Conservation (phyloP, 176 grass and related monocot genomes). For the Microstegium vimineum region DNA sequence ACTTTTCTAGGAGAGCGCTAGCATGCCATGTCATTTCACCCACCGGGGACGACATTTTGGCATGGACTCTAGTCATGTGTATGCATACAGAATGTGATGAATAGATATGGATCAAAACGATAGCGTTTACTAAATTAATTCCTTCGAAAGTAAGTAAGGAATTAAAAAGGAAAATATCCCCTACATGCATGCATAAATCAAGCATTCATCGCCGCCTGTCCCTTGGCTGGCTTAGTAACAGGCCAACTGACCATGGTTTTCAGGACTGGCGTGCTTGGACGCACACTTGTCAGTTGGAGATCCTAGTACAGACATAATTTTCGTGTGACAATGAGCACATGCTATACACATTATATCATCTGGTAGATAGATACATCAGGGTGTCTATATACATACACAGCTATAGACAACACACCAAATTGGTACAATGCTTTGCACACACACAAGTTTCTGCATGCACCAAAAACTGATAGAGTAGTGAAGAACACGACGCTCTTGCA, state of each 20-base stretch:
- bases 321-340: neutral
- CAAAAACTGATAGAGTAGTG: neutral
- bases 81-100: neutral
- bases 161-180: neutral
- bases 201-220: neutral
- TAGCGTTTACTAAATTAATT: neutral
- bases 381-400: neutral
- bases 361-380: neutral
- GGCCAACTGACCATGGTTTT: neutral
- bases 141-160: neutral
- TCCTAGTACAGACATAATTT: too few relatives aligned
- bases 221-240: neutral
- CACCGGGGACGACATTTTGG: too few relatives aligned
- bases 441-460: neutral
- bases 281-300: neutral
- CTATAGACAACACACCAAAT: neutral
- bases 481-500: too few relatives aligned
- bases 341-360: too few relatives aligned
- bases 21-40: neutral
- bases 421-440: neutral
- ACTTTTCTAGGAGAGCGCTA: neutral
- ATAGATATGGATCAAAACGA: neutral
- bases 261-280: accelerated
- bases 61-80: neutral
- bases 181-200: neutral